Evolutionary conservation across 306 rosid species (phyloP), one percentile per base, ranked within the genome.

Genomic region (Casuarina equisetifolia): DNA sequence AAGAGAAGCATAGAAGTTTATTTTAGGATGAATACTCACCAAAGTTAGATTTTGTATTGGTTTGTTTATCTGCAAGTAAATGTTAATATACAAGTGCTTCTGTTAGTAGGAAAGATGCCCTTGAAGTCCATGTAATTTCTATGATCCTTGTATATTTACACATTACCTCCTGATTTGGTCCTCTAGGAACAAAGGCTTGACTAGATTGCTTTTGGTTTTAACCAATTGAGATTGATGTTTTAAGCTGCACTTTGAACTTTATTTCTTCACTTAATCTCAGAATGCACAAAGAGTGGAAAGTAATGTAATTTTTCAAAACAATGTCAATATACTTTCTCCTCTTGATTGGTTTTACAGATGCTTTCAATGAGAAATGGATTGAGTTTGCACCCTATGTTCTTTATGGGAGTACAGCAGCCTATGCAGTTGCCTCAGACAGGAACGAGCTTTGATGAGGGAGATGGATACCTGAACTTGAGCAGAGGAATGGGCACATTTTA

Each of bases 361-460:
- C 74, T 92, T 81, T 82, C 90, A 57, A 71, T 87, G 89, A 91
- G 96, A 81, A 95, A 95, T 85, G 97, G 97, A 75, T 83, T 89
- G 85, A 91, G 93, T 85, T 80, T 89, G 88, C 98, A 92, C 77
- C 97, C 96, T 39, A 83, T 87, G 91, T 80, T 92, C 83, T 82
- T 92, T 74, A 90, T 94, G 6, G 97, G 88, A 79, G 90, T 78
- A 46, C 7, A 80, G 76, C 88, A 82, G 72, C 86, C 97, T 49
- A 70, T 78, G 81, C 76, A 81, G 74, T 52, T 88, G 80, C 82
- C 97, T 82, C 89, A 78, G 69, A 62, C 79, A 4, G 91, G 89
- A 58, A 74, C 88, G 72, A 79, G 75, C 76, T 85, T 81, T 58
- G 94, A 87, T 8, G 90, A 85, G 35, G 85, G 73, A 66, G 78